Percentiles rank a stretch among this genome's conserved stretches.
Evolutionary conservation across 2,329 filamentous ascomycete genomes (phyloP).

Genomic region (Fusarium humuli): DNA sequence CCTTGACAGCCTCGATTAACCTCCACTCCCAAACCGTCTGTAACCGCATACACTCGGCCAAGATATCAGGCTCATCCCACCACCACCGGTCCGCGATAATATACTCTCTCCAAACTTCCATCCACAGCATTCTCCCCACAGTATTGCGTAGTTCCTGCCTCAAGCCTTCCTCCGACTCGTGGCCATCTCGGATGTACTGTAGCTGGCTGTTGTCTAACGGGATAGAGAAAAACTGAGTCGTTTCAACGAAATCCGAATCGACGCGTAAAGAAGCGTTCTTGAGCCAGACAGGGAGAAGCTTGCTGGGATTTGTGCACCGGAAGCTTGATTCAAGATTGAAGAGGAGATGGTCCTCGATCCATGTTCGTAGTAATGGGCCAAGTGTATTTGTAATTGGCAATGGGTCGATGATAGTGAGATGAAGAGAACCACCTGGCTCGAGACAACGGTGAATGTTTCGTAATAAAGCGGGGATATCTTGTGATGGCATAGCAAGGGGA

Average conservation of each 20-base stretch:
- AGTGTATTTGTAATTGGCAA: conserved; percentile 65
- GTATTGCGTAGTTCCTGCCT: conserved; percentile 62
- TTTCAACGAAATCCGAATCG: conserved; percentile 58
- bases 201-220: conserved; percentile 37
- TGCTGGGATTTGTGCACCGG: conserved; percentile 69
- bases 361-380: conserved; percentile 67
- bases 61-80: conserved; percentile 68
- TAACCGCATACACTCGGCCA: conserved; percentile 64
- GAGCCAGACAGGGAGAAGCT: conserved; percentile 69
- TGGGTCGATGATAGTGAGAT: conserved; percentile 72
- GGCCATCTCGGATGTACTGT: conserved; percentile 35
- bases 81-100: conserved; percentile 65
- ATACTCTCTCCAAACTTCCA: conserved; percentile 68
- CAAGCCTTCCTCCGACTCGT: conserved; percentile 46
- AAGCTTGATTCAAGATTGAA: conserved; percentile 69
- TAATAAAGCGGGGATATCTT: conserved; percentile 68
- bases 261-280: conserved; percentile 64
- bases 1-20: conserved; percentile 66
- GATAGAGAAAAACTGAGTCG: conserved; percentile 60
- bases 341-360: conserved; percentile 71
- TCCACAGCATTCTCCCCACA: conserved; percentile 69
- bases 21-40: conserved; percentile 70
- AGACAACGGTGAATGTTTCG: conserved; percentile 69
- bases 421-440: conserved; percentile 64
- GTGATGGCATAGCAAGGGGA: conserved; percentile 66